Percentiles rank a stretch among this genome's conserved stretches.
phyloP scores from a whole-genome alignment of 2,329 filamentous ascomycete genomes.

The Claviceps pazoutovae region DNA sequence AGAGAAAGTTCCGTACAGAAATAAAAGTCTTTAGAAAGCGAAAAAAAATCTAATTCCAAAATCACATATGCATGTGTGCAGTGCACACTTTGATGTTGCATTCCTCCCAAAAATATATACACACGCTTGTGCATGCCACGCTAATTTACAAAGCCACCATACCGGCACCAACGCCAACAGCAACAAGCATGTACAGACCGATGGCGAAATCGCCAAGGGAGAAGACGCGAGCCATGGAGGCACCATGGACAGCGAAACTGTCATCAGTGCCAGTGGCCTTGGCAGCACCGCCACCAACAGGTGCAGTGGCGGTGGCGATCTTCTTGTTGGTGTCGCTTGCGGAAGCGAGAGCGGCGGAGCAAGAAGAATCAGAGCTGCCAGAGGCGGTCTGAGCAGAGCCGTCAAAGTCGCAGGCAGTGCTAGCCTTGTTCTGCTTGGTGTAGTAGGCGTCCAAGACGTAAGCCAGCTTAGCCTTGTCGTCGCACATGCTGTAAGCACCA shows the following conservation, averaged over 20 bases:
- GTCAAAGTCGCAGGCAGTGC: constrained; percentile 54
- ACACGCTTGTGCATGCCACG: neutral
- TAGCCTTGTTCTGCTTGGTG: constrained; percentile 35
- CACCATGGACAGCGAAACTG: constrained; percentile 6
- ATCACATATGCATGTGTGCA: neutral
- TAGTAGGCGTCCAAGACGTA: constrained; percentile 67
- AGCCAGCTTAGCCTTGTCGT: constrained; percentile 52
- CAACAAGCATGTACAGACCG: constrained; percentile 37
- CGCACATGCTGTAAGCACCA: constrained; percentile 69
- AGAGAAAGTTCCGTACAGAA: neutral
- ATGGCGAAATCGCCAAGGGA: constrained; percentile 33
- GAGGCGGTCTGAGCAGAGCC: constrained; percentile 47
- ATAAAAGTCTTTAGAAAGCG: neutral
- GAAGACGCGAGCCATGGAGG: constrained; percentile 24
- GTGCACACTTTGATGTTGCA: constrained; percentile 8
- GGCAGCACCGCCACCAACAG: constrained; percentile 5
- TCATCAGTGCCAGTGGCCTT: constrained; percentile 1
- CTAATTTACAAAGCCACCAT: constrained; percentile 38
- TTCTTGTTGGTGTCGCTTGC: constrained; percentile 43
- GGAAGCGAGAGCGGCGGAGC: constrained; percentile 43
- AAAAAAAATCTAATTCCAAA: neutral
- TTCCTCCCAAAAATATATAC: neutral
- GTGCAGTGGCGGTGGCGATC: constrained; percentile 3
- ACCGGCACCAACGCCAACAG: constrained; percentile 35
- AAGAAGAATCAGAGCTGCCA: constrained; percentile 34